phyloP scores from a whole-genome alignment of 1,284 basidiomycete genomes.

The Moniliella sp. region DNA sequence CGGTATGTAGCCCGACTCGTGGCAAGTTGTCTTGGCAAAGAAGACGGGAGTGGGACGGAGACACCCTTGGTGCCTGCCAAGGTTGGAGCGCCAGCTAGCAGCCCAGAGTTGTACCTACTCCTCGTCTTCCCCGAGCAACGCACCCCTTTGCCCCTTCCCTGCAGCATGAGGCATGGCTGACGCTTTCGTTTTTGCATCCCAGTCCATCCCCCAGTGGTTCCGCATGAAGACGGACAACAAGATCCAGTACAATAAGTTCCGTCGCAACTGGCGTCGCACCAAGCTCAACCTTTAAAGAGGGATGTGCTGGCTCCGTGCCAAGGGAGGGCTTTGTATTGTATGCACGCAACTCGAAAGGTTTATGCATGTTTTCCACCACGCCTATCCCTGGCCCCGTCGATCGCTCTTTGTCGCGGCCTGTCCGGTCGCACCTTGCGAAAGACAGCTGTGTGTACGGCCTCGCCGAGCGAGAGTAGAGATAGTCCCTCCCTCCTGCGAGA shows the following conservation, averaged over 20 bases:
- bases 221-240: conserved; percentile 84
- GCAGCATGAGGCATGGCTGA: too few relatives aligned
- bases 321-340: too few relatives aligned
- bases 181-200: conserved; percentile 23
- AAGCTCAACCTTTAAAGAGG: conserved; percentile 28
- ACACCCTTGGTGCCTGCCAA: neutral
- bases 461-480: too few relatives aligned
- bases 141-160: conserved; percentile 3
- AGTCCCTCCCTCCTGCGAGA: too few relatives aligned
- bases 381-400: too few relatives aligned
- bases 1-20: conserved; percentile 40
- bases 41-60: neutral
- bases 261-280: conserved; percentile 31
- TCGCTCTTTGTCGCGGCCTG: too few relatives aligned
- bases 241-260: conserved; percentile 49
- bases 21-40: neutral
- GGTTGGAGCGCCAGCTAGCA: neutral
- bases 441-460: too few relatives aligned
- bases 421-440: too few relatives aligned
- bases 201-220: conserved; percentile 95
- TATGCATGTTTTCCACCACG: too few relatives aligned
- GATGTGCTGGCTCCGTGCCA: too few relatives aligned
- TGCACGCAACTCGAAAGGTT: too few relatives aligned
- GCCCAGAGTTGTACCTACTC: neutral
- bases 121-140: conserved; percentile 3